Evolutionary conservation across 2,329 filamentous ascomycete genomes (phyloP).

Genomic region (Botryosphaeria agaves): DNA sequence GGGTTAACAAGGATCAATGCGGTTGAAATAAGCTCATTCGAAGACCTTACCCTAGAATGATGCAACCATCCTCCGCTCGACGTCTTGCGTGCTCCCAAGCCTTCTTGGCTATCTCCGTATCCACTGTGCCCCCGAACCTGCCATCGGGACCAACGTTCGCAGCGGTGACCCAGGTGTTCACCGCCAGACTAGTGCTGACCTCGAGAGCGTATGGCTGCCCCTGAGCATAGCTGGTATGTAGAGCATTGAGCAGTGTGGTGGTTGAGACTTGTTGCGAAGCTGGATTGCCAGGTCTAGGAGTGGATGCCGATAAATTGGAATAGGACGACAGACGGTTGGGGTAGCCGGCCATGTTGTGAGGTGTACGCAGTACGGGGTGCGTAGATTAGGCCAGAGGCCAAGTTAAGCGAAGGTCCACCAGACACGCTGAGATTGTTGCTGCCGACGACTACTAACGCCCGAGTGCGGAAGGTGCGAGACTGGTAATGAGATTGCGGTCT

Average conservation of each 20-base stretch:
- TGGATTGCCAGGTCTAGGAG: conserved; percentile 39
- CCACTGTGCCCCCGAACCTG: conserved; percentile 58
- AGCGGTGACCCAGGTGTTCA: conserved; percentile 90
- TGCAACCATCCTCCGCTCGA: conserved; percentile 86
- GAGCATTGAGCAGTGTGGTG: conserved; percentile 76
- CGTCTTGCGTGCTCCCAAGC: conserved; percentile 95
- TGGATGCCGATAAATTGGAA: conserved; percentile 41
- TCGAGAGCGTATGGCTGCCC: conserved; percentile 75
- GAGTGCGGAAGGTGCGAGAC: too few species aligned
- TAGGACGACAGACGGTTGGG: conserved; percentile 42
- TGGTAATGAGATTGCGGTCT: too few species aligned
- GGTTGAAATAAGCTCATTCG: conserved; percentile 2
- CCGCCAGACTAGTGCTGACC: conserved; percentile 75
- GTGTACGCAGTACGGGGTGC: too few species aligned
- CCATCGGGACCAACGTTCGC: conserved; percentile 52
- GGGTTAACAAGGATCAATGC: conserved; percentile 4
- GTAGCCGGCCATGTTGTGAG: conserved; percentile 30
- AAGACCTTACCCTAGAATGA: conserved; percentile 59
- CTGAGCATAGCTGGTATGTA: conserved; percentile 76
- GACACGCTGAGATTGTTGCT: too few species aligned
- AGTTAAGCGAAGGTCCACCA: too few species aligned
- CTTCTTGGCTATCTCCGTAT: conserved; percentile 57
- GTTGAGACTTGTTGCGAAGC: conserved; percentile 73
- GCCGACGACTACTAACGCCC: too few species aligned
- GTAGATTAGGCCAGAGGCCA: too few species aligned